A percentile compares a stretch with the other conserved stretches of the same genome.
Conservation (phyloP, 371 early-diverging fungal genomes). For the Blakeslea trispora region DNA sequence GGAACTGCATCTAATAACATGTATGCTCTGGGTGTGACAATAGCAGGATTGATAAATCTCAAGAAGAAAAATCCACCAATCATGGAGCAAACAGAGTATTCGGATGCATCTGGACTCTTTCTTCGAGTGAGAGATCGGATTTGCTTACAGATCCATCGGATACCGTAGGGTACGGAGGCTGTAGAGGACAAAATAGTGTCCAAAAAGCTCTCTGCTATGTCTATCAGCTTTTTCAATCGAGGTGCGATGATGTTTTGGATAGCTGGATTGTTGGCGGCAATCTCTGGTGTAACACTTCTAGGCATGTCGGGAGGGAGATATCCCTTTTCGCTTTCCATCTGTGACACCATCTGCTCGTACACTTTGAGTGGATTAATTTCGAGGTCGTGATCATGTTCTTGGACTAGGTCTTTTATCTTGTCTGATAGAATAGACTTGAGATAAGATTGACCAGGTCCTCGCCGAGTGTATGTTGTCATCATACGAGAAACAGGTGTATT, state of each 20-base stretch:
- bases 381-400: slow-evolving; percentile 66
- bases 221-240: slow-evolving; percentile 72
- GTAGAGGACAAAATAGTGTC: slow-evolving; percentile 77
- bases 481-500: slow-evolving; percentile 95
- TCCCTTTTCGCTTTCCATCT: slow-evolving; percentile 64
- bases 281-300: slow-evolving; percentile 70
- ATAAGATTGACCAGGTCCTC: slow-evolving; percentile 93
- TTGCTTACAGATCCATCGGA: slow-evolving; percentile 97
- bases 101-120: slow-evolving; percentile 86
- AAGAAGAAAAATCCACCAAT: slow-evolving; percentile 95
- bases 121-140: slow-evolving; percentile 85
- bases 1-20: slow-evolving; percentile 84
- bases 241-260: slow-evolving; percentile 80
- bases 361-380: slow-evolving; percentile 88
- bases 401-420: slow-evolving; percentile 65
- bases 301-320: slow-evolving; percentile 40
- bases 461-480: slow-evolving; percentile 95
- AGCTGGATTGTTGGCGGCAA: slow-evolving; percentile 66
- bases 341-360: slow-evolving; percentile 67
- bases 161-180: slow-evolving; percentile 89
- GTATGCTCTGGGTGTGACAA: slow-evolving; percentile 90
- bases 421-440: slow-evolving; percentile 85
- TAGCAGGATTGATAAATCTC: slow-evolving; percentile 92
- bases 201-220: slow-evolving; percentile 79
- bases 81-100: slow-evolving; percentile 80